Conservation (phyloP, 2,329 filamentous ascomycete species). For the Verticillium isaacii region DNA sequence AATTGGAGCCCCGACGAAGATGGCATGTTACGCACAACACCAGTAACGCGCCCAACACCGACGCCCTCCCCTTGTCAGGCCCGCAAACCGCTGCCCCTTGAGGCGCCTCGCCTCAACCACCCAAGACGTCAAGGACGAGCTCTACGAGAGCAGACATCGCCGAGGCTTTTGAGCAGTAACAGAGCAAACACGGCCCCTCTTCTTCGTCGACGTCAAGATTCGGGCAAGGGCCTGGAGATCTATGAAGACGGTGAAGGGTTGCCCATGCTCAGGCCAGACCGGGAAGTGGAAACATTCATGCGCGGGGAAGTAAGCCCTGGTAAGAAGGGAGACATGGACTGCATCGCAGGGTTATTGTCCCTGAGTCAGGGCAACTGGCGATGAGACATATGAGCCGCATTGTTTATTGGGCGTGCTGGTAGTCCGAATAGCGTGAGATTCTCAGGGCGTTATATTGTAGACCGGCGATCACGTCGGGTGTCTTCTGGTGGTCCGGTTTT, state of each 20-base stretch:
- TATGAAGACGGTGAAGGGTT: slow-evolving; percentile 44
- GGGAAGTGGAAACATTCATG: slow-evolving; percentile 74
- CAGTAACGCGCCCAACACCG: slow-evolving; percentile 9
- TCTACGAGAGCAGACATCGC: slow-evolving; percentile 33
- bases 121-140: slow-evolving; percentile 35
- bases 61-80: slow-evolving; percentile 14
- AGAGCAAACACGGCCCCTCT: slow-evolving; percentile 37
- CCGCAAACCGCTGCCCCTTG: slow-evolving; percentile 28
- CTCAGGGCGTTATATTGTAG: neutral
- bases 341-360: slow-evolving; percentile 81
- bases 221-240: slow-evolving; percentile 35
- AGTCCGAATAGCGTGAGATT: neutral
- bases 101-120: slow-evolving; percentile 22
- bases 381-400: slow-evolving; percentile 27
- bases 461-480: neutral
- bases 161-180: slow-evolving; percentile 23
- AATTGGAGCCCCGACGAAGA: slow-evolving; percentile 67
- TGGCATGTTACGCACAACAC: neutral
- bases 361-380: slow-evolving; percentile 91
- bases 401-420: neutral
- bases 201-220: slow-evolving; percentile 21
- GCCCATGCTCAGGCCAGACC: slow-evolving; percentile 21
- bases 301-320: slow-evolving; percentile 58
- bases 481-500: neutral
- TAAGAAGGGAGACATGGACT: slow-evolving; percentile 79